Percentiles rank a stretch among this genome's conserved stretches.
Conservation (phyloP, 2,329 filamentous ascomycete genomes). For the Botrytis squamosa region DNA sequence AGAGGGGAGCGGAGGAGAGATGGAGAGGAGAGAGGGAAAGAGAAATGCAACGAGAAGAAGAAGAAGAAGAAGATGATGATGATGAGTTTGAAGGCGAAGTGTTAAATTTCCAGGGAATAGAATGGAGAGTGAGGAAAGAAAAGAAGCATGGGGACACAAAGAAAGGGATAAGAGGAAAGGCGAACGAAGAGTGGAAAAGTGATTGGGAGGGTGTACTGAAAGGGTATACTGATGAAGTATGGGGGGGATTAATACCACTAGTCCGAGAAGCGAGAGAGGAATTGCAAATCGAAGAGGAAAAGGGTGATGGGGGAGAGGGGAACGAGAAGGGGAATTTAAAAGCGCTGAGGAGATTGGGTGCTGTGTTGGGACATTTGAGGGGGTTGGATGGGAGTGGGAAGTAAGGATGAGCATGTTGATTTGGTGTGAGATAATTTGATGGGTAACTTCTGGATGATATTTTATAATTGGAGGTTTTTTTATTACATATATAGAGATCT, state of each 20-base stretch:
- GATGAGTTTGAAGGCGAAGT: neutral
- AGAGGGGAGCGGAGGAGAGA: neutral
- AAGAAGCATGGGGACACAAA: neutral
- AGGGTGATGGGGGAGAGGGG: conserved; percentile 6
- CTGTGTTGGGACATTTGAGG: conserved; percentile 32
- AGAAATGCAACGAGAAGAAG: no score
- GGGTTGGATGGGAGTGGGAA: neutral
- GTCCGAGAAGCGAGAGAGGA: conserved; percentile 57
- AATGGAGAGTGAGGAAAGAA: neutral
- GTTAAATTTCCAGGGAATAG: neutral
- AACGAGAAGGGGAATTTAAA: conserved; percentile 21
- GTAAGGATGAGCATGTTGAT: neutral
- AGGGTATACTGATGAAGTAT: conserved; percentile 63
- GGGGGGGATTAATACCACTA: conserved; percentile 61
- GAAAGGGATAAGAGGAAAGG: no score
- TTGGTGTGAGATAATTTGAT: neutral
- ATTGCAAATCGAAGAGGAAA: conserved; percentile 44
- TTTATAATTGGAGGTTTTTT: neutral
- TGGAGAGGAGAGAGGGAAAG: neutral
- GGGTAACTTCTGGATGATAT: neutral
- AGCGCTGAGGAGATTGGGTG: conserved; percentile 29
- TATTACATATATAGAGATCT: neutral
- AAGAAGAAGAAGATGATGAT: no score
- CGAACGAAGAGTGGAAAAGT: conserved; percentile 26
- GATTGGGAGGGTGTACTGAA: conserved; percentile 55